These are phyloP conservation scores for Penicillium mononematosum DNA, from an alignment of 495 filamentous ascomycete genomes.

Conservation along the genomic window DNA sequence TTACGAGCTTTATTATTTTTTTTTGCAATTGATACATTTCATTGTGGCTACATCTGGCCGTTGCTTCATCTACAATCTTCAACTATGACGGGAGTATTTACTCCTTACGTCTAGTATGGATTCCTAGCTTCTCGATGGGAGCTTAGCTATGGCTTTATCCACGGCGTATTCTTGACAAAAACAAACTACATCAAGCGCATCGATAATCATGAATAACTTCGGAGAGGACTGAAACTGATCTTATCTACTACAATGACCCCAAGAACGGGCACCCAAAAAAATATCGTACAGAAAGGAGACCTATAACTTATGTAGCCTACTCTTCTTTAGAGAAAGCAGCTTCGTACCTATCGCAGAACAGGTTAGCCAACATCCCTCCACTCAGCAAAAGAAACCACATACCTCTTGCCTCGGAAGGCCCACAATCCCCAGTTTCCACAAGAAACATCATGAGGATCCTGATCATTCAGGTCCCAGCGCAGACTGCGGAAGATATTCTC, in stretches of 20 bases:
- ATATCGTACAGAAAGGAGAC: constrained; percentile 30
- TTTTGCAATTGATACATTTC: constrained; percentile 1
- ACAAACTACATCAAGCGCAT: background rate
- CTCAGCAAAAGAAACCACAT: constrained; percentile 37
- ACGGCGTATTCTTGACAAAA: background rate
- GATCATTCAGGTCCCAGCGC: constrained; percentile 94
- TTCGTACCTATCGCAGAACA: constrained; percentile 38
- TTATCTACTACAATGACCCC: constrained; percentile 16
- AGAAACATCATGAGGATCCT: constrained; percentile 90
- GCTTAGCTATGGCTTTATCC: background rate
- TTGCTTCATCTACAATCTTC: background rate
- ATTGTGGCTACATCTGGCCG: background rate
- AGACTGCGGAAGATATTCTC: constrained; percentile 94
- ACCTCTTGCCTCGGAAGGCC: constrained; percentile 97
- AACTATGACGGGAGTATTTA: background rate
- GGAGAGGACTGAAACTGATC: constrained; percentile 12
- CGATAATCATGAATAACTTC: constrained; percentile 1
- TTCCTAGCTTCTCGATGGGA: background rate
- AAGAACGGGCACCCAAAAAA: constrained; percentile 2
- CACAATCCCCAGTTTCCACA: constrained; percentile 96
- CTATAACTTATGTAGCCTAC: background rate
- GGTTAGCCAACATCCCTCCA: constrained; percentile 10
- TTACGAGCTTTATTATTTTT: constrained; percentile 9
- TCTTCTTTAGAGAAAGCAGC: constrained; percentile 34
- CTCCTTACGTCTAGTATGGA: background rate